Percentiles rank a stretch among this genome's conserved stretches.
Conservation (phyloP, 2,329 filamentous ascomycete genomes). For the Sporothrix pseudoabietina region DNA sequence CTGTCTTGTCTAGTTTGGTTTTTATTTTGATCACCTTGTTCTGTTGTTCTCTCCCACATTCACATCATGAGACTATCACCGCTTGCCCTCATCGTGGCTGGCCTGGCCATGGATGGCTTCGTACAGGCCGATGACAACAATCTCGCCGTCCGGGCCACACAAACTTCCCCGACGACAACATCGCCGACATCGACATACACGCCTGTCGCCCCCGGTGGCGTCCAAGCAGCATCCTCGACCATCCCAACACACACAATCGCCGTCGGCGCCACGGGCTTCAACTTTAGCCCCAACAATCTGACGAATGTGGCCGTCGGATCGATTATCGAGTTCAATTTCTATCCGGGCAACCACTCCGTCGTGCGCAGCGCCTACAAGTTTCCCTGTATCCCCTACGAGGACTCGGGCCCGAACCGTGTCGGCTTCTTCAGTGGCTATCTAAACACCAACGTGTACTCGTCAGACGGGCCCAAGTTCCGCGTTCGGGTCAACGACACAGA, state of each 20-base stretch:
- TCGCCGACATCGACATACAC: not conserved
- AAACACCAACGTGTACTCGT: slow-evolving; percentile 49
- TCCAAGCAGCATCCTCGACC: not conserved
- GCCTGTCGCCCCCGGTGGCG: not conserved
- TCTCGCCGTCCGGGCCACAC: not conserved
- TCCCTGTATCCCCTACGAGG: slow-evolving; percentile 66
- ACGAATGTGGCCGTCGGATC: slow-evolving; percentile 49
- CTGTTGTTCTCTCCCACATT: not conserved
- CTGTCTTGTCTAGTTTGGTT: not conserved
- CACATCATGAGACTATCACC: slow-evolving; percentile 7
- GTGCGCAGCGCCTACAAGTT: slow-evolving; percentile 59
- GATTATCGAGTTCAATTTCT: slow-evolving; percentile 61
- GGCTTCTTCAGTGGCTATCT: slow-evolving; percentile 59
- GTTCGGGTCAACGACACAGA: slow-evolving; percentile 60
- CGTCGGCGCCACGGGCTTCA: slow-evolving; percentile 37
- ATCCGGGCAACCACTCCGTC: slow-evolving; percentile 65
- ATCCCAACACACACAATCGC: slow-evolving; percentile 25
- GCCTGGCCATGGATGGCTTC: not conserved
- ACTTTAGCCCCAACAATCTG: slow-evolving; percentile 44
- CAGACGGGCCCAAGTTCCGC: slow-evolving; percentile 48
- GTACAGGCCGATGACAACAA: not conserved
- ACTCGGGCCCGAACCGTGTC: slow-evolving; percentile 50
- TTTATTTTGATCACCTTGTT: not conserved
- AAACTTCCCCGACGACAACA: not conserved
- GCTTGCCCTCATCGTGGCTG: not conserved